Evolutionary conservation across 495 filamentous ascomycete species (phyloP).

Genomic region (Glonium stellatum): DNA sequence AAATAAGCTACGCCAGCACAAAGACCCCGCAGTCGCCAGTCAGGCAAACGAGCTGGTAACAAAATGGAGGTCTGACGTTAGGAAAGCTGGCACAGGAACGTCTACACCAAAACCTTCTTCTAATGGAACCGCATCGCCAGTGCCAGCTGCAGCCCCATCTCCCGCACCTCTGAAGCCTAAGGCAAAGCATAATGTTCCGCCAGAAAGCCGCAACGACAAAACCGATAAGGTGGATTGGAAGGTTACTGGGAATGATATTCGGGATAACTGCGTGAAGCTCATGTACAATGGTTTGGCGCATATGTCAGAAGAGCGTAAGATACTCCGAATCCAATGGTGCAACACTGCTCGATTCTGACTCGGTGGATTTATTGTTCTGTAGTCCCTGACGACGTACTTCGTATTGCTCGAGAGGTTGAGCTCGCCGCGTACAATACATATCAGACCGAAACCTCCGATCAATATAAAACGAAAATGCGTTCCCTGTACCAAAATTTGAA

Average conservation of each 20-base stretch:
- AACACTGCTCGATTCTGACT: neutral
- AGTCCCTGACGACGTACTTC: constrained; percentile 52
- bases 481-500: constrained; percentile 90
- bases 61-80: constrained; percentile 80
- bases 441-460: constrained; percentile 57
- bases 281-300: constrained; percentile 77
- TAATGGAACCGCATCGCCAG: constrained; percentile 40
- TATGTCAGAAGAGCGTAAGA: constrained; percentile 49
- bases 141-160: constrained; percentile 35
- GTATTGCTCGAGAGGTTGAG: constrained; percentile 66
- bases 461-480: constrained; percentile 80
- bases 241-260: constrained; percentile 60
- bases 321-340: constrained; percentile 30
- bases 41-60: constrained; percentile 72
- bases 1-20: constrained; percentile 70
- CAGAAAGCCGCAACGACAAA: constrained; percentile 70
- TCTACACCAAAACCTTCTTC: constrained; percentile 31
- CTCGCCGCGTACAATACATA: constrained; percentile 55
- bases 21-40: constrained; percentile 66
- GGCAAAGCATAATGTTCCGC: constrained; percentile 56
- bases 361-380: constrained; percentile 1
- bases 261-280: constrained; percentile 80
- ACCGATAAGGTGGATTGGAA: constrained; percentile 66
- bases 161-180: constrained; percentile 42
- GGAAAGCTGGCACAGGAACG: constrained; percentile 4